These are phyloP conservation scores for Salix arbutifolia DNA, from an alignment of 345 rosid genomes.

Conservation along the genomic window DNA sequence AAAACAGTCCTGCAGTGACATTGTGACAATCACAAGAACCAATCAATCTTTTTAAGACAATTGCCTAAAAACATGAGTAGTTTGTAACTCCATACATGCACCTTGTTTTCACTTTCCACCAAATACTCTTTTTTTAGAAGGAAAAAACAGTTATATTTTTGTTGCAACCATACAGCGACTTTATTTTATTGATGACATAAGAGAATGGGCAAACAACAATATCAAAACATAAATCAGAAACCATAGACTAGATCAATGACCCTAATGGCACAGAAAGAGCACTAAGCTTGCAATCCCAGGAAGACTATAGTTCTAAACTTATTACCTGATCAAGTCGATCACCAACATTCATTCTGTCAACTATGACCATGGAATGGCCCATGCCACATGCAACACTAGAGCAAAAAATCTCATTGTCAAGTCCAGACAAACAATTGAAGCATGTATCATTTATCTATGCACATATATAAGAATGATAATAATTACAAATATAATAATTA, in stretches of 20 bases:
- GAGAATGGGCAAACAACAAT: neutral
- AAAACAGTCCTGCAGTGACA: neutral
- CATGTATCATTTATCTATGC: neutral
- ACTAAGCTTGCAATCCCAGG: neutral
- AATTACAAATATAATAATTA: neutral
- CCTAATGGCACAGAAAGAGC: neutral
- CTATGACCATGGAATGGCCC: slow-evolving; percentile 82
- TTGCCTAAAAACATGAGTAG: neutral
- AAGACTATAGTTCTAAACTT: neutral
- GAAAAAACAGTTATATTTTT: neutral
- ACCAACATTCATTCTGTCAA: slow-evolving; percentile 59
- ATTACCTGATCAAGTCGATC: slow-evolving; percentile 86
- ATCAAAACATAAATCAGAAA: neutral
- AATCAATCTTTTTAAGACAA: neutral
- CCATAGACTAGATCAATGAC: neutral
- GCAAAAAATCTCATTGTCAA: slow-evolving; percentile 1
- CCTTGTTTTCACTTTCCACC: neutral
- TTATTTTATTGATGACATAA: neutral
- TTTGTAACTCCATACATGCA: neutral
- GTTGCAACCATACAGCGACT: neutral
- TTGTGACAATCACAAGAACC: neutral
- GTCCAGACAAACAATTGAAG: neutral
- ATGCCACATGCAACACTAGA: slow-evolving; percentile 88
- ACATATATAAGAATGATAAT: too few species aligned
- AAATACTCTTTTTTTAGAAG: neutral